Conservation (phyloP, 2,329 filamentous ascomycete genomes). For the Botrytis aclada region DNA sequence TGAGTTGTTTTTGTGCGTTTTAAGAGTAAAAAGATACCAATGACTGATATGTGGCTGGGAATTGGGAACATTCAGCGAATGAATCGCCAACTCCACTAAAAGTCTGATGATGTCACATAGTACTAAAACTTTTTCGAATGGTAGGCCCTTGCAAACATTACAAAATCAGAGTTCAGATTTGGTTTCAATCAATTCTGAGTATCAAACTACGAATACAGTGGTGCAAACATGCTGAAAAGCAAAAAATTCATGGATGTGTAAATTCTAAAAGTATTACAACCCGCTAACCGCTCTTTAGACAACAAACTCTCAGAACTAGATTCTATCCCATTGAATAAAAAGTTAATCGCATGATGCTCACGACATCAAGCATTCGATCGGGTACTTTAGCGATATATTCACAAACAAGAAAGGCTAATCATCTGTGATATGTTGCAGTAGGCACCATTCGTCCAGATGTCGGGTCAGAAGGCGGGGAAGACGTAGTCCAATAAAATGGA, state of each 20-base stretch:
- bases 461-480: too few relatives aligned
- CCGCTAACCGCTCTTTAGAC: background rate
- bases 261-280: background rate
- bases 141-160: too few relatives aligned
- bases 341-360: rapidly evolving
- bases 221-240: too few relatives aligned
- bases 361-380: background rate
- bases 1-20: background rate
- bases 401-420: background rate
- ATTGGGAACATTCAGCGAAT: background rate
- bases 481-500: rapidly evolving
- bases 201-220: too few relatives aligned
- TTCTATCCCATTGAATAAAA: background rate
- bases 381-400: background rate
- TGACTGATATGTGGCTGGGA: background rate
- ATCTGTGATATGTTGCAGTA: background rate
- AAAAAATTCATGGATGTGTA: background rate
- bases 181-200: too few relatives aligned
- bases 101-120: background rate
- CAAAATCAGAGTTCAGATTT: too few relatives aligned
- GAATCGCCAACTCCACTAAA: too few relatives aligned
- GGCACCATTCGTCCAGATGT: background rate
- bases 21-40: background rate
- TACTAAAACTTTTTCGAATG: background rate
- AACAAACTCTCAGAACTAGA: background rate